phyloP scores from a whole-genome alignment of 2,329 filamentous ascomycete species.

The Ciborinia camelliae region DNA sequence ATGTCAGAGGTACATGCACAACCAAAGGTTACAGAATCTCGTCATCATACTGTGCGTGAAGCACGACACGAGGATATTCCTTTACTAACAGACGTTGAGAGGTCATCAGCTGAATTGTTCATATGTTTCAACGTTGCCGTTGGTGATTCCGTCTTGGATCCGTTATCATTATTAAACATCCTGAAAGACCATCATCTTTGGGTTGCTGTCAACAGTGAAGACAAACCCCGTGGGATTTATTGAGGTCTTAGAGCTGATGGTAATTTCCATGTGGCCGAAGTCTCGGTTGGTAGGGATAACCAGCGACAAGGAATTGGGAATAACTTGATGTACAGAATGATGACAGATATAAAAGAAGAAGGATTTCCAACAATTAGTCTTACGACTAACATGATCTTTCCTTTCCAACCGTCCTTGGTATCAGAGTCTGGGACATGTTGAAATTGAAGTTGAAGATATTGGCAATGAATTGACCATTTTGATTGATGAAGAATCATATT shows the following conservation, averaged over 20 bases:
- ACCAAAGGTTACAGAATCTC: background rate
- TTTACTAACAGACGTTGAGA: conserved; percentile 33
- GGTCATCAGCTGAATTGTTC: conserved; percentile 34
- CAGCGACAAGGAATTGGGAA: conserved; percentile 36
- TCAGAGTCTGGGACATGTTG: conserved; percentile 32
- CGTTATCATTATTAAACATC: conserved; percentile 26
- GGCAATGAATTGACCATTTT: conserved; percentile 9
- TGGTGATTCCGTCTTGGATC: conserved; percentile 30
- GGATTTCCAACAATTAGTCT: conserved; percentile 32
- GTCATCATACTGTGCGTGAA: conserved; percentile 12
- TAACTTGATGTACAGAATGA: conserved; percentile 33
- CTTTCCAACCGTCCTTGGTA: conserved; percentile 38
- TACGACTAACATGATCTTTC: conserved; percentile 33
- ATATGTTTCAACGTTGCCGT: conserved; percentile 28
- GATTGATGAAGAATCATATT: conserved; percentile 1
- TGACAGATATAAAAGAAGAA: conserved; percentile 30
- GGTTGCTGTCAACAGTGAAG: conserved; percentile 32
- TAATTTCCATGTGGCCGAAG: conserved; percentile 35
- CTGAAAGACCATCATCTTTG: conserved; percentile 32
- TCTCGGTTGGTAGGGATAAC: conserved; percentile 32
- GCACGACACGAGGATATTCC: conserved; percentile 31
- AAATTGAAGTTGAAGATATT: conserved; percentile 28
- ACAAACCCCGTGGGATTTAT: conserved; percentile 36
- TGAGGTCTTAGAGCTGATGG: conserved; percentile 31
- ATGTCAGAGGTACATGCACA: conserved; percentile 16